Base-by-base conservation (phyloP, 75 land plant species). In the Azolla pinnata region DNA sequence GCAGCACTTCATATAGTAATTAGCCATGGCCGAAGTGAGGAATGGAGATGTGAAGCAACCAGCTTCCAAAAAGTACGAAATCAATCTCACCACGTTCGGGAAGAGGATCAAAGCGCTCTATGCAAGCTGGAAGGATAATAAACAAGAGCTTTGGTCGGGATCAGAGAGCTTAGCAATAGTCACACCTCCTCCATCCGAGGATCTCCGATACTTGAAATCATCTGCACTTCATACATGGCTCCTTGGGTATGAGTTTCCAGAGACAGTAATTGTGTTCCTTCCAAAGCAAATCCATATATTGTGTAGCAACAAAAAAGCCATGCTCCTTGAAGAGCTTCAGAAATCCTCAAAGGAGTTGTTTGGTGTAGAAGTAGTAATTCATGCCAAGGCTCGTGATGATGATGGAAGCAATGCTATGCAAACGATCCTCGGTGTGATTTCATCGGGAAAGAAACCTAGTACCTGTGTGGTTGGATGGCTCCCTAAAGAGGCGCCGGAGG, bases 231-330 rank as follows among this genome's bases (percentile, higher is more conserved):
- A 93, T 42, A 79, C 86, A 0, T 93, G 98, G 98, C 47, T 93
- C 67, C 72, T 93, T 29, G 98, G 96, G 12, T 89, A 85, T 71
- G 98, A 93, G 70, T 93, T 93, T 32, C 98, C 96, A 0, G 96
- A 93, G 58, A 93, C 98, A 0, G 66, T 93, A 5, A 85, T 93
- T 86, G 85, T 93, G 24, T 88, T 93, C 66, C 72, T 68, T 63
- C 67, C 66, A 29, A 88, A 75, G 63, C 79, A 76, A 58, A 73
- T 93, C 33, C 98, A 88, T 67, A 67, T 93, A 45, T 49, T 93
- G 28, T 88, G 98, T 62, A 81, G 83, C 44, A 86, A 75, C 54
- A 93, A 88, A 70, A 93, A 89, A 79, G 98, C 85, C 2, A 60
- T 62, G 3, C 38, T 90, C 30, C 80, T 93, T 45, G 87, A 82